These are phyloP conservation scores for Sarocladium oryzae DNA, from an alignment of 2,329 filamentous ascomycete genomes.

Conservation along the genomic window DNA sequence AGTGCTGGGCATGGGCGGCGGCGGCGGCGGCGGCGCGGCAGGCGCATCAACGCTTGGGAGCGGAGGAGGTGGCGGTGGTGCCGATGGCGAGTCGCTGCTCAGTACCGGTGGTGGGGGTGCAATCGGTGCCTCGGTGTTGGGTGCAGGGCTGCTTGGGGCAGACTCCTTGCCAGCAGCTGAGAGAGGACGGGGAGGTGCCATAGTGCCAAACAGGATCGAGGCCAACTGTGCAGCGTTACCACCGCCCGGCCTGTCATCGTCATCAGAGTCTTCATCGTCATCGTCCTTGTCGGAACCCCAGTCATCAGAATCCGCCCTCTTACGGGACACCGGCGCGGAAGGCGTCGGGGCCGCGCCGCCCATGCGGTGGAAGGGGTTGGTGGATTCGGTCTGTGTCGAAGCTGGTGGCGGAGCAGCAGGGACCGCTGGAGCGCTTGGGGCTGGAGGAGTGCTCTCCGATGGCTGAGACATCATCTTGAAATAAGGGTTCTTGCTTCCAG, in stretches of 20 bases:
- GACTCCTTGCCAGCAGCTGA: conserved; percentile 73
- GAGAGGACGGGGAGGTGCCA: conserved; percentile 85
- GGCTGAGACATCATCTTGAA: conserved; percentile 80
- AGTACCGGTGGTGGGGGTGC: conserved; percentile 28
- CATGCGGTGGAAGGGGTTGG: conserved; percentile 92
- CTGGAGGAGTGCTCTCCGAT: conserved; percentile 42
- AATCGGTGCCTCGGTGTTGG: conserved; percentile 32
- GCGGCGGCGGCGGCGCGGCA: conserved; percentile 23
- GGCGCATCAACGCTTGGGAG: conserved; percentile 21
- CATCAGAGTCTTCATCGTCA: conserved; percentile 61
- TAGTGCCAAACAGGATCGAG: conserved; percentile 92
- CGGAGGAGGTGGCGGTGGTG: conserved; percentile 16
- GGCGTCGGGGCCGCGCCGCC: conserved; percentile 52
- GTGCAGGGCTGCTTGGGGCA: conserved; percentile 30
- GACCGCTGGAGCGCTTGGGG: conserved; percentile 27
- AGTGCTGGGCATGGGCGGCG: conserved; percentile 27
- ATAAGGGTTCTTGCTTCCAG: conserved; percentile 90
- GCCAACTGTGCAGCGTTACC: conserved; percentile 86
- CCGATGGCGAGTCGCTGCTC: conserved; percentile 19
- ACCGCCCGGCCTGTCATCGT: conserved; percentile 73
- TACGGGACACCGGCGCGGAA: conserved; percentile 46
- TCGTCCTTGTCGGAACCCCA: conserved; percentile 73
- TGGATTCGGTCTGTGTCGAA: conserved; percentile 44
- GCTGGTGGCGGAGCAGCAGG: conserved; percentile 43
- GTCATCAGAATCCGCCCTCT: conserved; percentile 55